phyloP scores from a whole-genome alignment of 192 early-diverging fungal species.

The Coemansia sp. region DNA sequence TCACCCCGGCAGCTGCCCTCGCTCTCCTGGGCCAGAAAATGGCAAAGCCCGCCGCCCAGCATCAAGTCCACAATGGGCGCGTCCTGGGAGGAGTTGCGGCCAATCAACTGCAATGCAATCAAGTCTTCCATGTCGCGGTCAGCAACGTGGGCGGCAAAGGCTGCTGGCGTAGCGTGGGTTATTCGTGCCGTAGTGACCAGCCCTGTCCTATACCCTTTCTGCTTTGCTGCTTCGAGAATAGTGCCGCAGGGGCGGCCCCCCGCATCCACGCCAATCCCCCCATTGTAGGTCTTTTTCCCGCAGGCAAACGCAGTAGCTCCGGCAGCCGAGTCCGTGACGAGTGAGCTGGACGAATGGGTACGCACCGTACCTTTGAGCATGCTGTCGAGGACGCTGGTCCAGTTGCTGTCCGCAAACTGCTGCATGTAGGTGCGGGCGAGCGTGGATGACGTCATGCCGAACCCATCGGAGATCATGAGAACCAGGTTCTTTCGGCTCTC shows the following conservation, averaged over 20 bases:
- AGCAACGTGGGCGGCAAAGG: conserved; percentile 76
- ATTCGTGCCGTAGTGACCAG: conserved; percentile 91
- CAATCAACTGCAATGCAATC: conserved; percentile 89
- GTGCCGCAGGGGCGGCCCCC: conserved; percentile 84
- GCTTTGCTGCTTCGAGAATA: conserved; percentile 88
- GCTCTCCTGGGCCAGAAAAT: conserved; percentile 69
- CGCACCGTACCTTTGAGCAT: conserved; percentile 84
- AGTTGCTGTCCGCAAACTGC: conserved; percentile 53
- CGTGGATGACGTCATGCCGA: conserved; percentile 90
- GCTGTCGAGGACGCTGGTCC: conserved; percentile 57
- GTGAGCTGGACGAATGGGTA: conserved; percentile 70
- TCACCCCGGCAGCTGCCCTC: conserved; percentile 73
- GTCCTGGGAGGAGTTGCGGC: conserved; percentile 66
- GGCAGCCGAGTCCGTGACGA: conserved; percentile 95
- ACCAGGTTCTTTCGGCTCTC: too few relatives aligned
- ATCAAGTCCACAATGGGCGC: conserved; percentile 79
- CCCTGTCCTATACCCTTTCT: conserved; percentile 74
- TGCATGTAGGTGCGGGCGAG: conserved; percentile 80
- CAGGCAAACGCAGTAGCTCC: conserved; percentile 97
- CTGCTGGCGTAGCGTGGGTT: conserved; percentile 86
- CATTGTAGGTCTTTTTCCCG: conserved; percentile 87
- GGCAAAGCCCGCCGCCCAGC: conserved; percentile 89
- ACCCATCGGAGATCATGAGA: conserved; percentile 92
- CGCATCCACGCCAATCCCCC: conserved; percentile 73
- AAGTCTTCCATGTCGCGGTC: conserved; percentile 73